Evolutionary conservation across 176 grass and related monocot genomes (phyloP).

Genomic region (Dactylis glomerata): DNA sequence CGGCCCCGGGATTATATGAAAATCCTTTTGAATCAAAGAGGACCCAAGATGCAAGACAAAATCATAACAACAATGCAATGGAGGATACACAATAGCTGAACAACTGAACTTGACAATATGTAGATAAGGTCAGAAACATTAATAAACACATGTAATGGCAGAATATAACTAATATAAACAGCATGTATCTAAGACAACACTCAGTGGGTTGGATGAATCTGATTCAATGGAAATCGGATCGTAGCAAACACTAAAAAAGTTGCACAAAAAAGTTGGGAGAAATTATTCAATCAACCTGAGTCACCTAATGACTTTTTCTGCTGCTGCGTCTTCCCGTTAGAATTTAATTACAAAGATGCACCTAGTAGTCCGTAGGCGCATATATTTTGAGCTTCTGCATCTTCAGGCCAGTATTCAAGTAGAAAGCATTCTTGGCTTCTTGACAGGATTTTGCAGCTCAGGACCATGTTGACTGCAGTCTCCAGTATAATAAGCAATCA

Average conservation of each 20-base stretch:
- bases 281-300: constrained; percentile 1
- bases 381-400: neutral
- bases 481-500: neutral
- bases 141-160: neutral
- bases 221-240: neutral
- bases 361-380: neutral
- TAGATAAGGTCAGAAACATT: neutral
- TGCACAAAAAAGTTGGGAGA: neutral
- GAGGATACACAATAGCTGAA: neutral
- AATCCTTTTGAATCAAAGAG: neutral
- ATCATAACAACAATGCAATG: neutral
- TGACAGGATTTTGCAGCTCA: neutral
- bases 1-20: too few relatives aligned
- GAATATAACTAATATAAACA: neutral
- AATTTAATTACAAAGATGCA: neutral
- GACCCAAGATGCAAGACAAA: too few relatives aligned
- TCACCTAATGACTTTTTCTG: neutral
- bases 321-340: neutral
- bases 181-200: neutral
- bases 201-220: neutral
- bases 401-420: neutral
- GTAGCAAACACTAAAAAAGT: neutral
- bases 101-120: neutral
- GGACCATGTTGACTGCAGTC: neutral
- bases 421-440: neutral